These are phyloP conservation scores for Gymnopilus junonius DNA, from an alignment of 768 basidiomycete species.

Conservation along the genomic window DNA sequence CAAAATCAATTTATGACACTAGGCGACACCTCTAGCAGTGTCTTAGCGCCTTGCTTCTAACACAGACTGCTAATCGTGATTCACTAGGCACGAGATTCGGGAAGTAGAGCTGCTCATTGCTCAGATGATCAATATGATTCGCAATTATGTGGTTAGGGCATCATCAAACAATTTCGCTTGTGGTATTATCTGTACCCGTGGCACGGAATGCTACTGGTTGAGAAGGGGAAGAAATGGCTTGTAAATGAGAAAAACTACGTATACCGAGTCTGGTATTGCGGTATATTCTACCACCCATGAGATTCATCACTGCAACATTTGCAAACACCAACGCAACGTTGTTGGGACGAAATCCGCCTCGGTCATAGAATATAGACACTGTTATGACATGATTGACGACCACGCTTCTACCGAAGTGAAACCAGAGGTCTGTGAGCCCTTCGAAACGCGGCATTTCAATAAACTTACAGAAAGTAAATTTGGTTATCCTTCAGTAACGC, in stretches of 20 bases:
- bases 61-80: no score
- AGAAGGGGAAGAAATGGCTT: neutral
- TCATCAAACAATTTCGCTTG: no score
- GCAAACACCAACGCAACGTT: conserved; percentile 8
- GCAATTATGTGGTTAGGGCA: no score
- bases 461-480: conserved; percentile 36
- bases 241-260: neutral
- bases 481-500: conserved; percentile 34
- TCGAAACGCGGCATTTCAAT: no score
- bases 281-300: conserved; percentile 21
- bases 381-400: conserved; percentile 8
- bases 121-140: no score
- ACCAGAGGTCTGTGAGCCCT: neutral
- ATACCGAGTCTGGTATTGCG: conserved; percentile 17
- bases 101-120: no score
- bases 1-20: no score
- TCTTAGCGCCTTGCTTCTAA: no score
- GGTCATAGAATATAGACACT: conserved; percentile 1
- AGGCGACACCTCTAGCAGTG: no score
- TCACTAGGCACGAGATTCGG: no score
- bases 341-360: neutral
- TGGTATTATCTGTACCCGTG: no score
- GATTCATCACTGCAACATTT: conserved; percentile 14
- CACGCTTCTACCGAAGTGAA: conserved; percentile 4
- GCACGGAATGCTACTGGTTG: neutral